phyloP scores from a whole-genome alignment of 345 rosid species.

The Acer saccharum region DNA sequence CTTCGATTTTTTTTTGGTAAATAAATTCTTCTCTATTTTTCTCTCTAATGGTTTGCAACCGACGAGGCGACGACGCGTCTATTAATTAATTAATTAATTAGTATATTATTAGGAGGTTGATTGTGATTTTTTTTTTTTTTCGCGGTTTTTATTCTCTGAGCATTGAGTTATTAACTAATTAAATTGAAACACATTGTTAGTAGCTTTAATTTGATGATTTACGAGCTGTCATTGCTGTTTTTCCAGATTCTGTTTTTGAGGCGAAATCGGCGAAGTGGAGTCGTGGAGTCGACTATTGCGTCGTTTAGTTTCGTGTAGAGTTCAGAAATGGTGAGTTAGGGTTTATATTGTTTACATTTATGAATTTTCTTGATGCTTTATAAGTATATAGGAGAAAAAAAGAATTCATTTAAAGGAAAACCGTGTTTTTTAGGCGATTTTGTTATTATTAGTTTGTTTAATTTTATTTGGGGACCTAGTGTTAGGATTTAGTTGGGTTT shows the following conservation, averaged over 20 bases:
- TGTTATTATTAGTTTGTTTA: not conserved
- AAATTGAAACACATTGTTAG: not conserved
- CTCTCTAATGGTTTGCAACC: too few relatives aligned
- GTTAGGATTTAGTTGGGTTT: not conserved
- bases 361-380: not conserved
- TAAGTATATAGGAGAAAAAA: not conserved
- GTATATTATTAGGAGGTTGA: too few relatives aligned
- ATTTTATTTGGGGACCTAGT: not conserved
- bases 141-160: too few relatives aligned
- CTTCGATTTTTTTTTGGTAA: too few relatives aligned
- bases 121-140: too few relatives aligned
- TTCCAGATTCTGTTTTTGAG: constrained; percentile 10
- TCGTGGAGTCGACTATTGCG: not conserved
- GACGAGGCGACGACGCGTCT: too few relatives aligned
- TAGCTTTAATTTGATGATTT: not conserved
- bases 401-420: not conserved
- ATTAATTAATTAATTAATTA: too few relatives aligned
- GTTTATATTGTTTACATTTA: not conserved
- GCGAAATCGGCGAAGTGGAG: not conserved
- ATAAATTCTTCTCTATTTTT: too few relatives aligned
- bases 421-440: not conserved
- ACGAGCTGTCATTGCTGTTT: not conserved
- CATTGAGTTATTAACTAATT: not conserved
- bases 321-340: constrained; percentile 16
- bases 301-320: not conserved